These are phyloP conservation scores for Globisporangium carolinianum DNA, from an alignment of 352 stramenopile species.

Conservation along the genomic window DNA sequence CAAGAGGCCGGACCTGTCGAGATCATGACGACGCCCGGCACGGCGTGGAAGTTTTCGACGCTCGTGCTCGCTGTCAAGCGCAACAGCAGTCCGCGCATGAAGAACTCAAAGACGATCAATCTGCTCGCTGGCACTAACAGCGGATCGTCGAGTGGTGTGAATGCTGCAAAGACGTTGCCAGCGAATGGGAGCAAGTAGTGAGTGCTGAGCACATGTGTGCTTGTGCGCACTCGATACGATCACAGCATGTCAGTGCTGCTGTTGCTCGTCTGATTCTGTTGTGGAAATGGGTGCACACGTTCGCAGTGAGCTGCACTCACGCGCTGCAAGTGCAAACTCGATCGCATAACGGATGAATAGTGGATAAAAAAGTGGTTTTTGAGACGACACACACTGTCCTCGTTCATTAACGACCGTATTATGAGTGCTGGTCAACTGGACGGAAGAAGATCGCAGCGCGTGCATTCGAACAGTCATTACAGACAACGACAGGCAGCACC, in stretches of 20 bases:
- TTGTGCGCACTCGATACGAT: neutral
- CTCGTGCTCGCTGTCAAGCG: constrained; percentile 55
- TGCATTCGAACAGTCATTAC: neutral
- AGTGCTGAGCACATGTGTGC: no score
- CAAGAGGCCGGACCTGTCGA: constrained; percentile 1
- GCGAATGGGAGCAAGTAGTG: no score
- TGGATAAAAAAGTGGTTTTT: no score
- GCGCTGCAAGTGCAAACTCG: neutral
- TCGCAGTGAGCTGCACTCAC: constrained; percentile 11
- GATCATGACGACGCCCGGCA: constrained; percentile 56
- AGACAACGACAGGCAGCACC: no score
- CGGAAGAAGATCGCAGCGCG: no score
- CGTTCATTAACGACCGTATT: no score
- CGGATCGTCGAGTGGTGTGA: no score
- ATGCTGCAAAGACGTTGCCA: no score
- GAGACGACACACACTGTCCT: no score
- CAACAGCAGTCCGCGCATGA: constrained; percentile 45
- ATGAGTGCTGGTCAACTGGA: no score
- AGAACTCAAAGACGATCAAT: constrained; percentile 65
- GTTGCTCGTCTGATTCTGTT: neutral
- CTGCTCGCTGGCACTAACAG: constrained; percentile 18
- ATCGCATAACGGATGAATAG: neutral
- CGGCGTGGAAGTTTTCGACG: constrained; percentile 71
- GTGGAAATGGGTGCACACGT: neutral
- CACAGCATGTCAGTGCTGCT: neutral